Percentiles rank a stretch among this genome's conserved stretches.
Evolutionary conservation across 495 filamentous ascomycete species (phyloP).

Genomic region (Trichoderma orchidacearum): DNA sequence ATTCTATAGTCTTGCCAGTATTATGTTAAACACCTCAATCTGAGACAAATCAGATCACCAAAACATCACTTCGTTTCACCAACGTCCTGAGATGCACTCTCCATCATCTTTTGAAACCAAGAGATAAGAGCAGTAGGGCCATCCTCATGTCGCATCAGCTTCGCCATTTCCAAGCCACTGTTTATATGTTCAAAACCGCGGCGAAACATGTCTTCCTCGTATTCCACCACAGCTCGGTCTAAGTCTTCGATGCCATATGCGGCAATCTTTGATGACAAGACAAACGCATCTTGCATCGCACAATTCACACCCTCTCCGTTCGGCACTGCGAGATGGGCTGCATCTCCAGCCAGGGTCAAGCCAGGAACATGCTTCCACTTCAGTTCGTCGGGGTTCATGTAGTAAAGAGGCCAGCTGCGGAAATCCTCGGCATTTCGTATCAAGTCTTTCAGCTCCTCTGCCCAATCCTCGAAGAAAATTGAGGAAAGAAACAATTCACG

Average conservation of each 20-base stretch:
- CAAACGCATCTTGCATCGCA: slow-evolving; percentile 16
- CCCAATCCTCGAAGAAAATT: slow-evolving; percentile 14
- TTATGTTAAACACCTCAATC: too few species aligned
- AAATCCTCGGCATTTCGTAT: slow-evolving; percentile 13
- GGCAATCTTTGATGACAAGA: slow-evolving; percentile 7
- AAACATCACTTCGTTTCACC: too few species aligned
- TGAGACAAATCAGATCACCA: too few species aligned
- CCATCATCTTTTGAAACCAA: neutral
- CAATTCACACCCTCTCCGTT: slow-evolving; percentile 21
- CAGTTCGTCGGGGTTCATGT: slow-evolving; percentile 7
- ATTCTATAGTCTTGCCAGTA: too few species aligned
- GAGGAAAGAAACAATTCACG: slow-evolving; percentile 8
- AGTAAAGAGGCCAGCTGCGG: slow-evolving; percentile 17
- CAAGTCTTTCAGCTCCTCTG: slow-evolving; percentile 11
- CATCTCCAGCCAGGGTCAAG: slow-evolving; percentile 43
- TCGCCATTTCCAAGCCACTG: slow-evolving; percentile 5
- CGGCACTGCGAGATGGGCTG: slow-evolving; percentile 31
- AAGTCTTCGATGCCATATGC: slow-evolving; percentile 10
- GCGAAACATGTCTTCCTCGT: slow-evolving; percentile 13
- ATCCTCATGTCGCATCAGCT: slow-evolving; percentile 6
- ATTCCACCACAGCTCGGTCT: slow-evolving; percentile 9
- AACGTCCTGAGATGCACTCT: neutral
- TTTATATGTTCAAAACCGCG: slow-evolving; percentile 9
- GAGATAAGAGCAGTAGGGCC: neutral
- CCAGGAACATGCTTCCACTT: slow-evolving; percentile 18